Evolutionary conservation across 371 early-diverging fungal genomes (phyloP).

Genomic region (Mortierella sp.): DNA sequence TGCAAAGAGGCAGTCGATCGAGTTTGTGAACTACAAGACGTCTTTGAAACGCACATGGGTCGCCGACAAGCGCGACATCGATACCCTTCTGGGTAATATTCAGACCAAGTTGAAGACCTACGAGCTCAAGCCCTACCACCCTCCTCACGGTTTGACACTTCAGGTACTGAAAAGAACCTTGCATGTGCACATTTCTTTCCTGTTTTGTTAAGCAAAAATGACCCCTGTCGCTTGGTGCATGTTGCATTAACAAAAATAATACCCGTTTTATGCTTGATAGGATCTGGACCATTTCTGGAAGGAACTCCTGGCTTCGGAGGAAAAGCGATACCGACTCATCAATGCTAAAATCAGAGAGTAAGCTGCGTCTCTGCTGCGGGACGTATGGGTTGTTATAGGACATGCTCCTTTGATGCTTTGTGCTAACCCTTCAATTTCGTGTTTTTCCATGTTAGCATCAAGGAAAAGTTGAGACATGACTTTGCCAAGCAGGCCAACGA

Average conservation of each 20-base stretch:
- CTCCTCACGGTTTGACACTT: slow-evolving; percentile 81
- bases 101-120: slow-evolving; percentile 96
- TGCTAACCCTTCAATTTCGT: not conserved
- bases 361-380: slow-evolving; percentile 20
- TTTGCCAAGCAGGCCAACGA: slow-evolving; percentile 87
- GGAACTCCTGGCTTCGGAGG: slow-evolving; percentile 79
- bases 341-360: slow-evolving; percentile 87
- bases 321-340: slow-evolving; percentile 79
- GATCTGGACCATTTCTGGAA: slow-evolving; percentile 88
- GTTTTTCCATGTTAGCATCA: slow-evolving; percentile 65
- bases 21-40: slow-evolving; percentile 88
- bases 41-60: slow-evolving; percentile 90
- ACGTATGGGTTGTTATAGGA: not conserved
- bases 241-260: slow-evolving; percentile 1
- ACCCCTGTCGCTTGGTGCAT: not conserved
- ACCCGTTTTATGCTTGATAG: slow-evolving; percentile 26
- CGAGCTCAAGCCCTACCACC: slow-evolving; percentile 86
- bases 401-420: not conserved
- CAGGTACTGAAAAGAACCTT: slow-evolving; percentile 47
- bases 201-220: not conserved
- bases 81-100: slow-evolving; percentile 91
- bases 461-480: slow-evolving; percentile 77
- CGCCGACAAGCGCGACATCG: slow-evolving; percentile 90
- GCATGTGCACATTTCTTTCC: not conserved
- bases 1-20: slow-evolving; percentile 78